These are phyloP conservation scores for Phaeodactylum tricornutum DNA, from an alignment of 108 stramenopile species.

Conservation along the genomic window DNA sequence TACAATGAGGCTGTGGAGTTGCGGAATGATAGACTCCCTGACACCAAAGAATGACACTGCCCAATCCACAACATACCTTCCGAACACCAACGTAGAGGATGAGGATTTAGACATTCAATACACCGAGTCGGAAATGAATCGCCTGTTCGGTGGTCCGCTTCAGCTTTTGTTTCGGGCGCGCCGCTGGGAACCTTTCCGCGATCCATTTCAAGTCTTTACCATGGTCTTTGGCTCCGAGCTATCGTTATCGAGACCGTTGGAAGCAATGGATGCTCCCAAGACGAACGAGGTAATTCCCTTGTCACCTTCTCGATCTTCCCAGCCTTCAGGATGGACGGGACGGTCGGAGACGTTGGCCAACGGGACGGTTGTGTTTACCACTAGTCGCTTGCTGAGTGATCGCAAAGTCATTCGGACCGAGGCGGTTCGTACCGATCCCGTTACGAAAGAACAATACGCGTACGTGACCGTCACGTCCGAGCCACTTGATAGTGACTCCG, in stretches of 20 bases:
- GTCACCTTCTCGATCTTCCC: not conserved
- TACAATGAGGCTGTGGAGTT: too few species aligned
- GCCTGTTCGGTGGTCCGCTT: slow-evolving; percentile 40
- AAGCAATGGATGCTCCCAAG: not conserved
- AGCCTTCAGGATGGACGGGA: slow-evolving; percentile 11
- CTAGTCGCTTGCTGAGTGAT: slow-evolving; percentile 19
- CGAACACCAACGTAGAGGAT: slow-evolving; percentile 1
- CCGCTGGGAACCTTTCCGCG: slow-evolving; percentile 29
- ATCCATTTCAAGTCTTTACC: slow-evolving; percentile 37
- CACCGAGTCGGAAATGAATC: slow-evolving; percentile 20
- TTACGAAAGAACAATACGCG: slow-evolving; percentile 3
- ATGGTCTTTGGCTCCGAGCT: slow-evolving; percentile 25
- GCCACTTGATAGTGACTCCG: slow-evolving; percentile 1
- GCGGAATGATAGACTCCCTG: too few species aligned
- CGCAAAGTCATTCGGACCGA: slow-evolving; percentile 21
- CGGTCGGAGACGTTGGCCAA: slow-evolving; percentile 10
- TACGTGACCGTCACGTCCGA: slow-evolving; percentile 14
- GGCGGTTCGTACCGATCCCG: slow-evolving; percentile 14
- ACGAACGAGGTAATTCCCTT: not conserved
- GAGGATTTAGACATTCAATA: slow-evolving; percentile 18
- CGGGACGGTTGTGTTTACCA: slow-evolving; percentile 16
- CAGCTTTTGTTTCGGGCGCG: slow-evolving; percentile 27
- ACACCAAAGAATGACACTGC: too few species aligned
- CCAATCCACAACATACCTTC: too few species aligned
- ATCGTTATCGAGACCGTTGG: not conserved